phyloP scores from a whole-genome alignment of 1,284 basidiomycete species.

The Flammula alnicola region DNA sequence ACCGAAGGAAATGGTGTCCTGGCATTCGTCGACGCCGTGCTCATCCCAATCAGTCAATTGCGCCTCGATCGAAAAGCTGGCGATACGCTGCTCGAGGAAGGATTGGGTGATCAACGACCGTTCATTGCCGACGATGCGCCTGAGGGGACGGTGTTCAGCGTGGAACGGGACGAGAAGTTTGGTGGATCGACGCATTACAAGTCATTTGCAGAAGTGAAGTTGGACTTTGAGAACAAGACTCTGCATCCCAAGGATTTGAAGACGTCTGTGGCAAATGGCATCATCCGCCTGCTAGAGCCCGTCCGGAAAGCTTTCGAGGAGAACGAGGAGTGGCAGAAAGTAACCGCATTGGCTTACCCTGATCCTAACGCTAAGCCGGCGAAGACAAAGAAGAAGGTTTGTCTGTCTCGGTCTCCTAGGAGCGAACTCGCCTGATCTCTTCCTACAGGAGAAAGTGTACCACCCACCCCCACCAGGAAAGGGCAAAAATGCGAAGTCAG shows the following conservation, averaged over 20 bases:
- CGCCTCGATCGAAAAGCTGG: slow-evolving; percentile 61
- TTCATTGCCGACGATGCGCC: slow-evolving; percentile 76
- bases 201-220: slow-evolving; percentile 69
- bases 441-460: slow-evolving; percentile 72
- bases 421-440: not conserved
- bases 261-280: slow-evolving; percentile 76
- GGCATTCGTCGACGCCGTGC: slow-evolving; percentile 86
- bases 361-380: slow-evolving; percentile 67
- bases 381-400: slow-evolving; percentile 69
- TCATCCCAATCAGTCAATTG: slow-evolving; percentile 87
- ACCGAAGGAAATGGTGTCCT: slow-evolving; percentile 90
- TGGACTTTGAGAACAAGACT: slow-evolving; percentile 78
- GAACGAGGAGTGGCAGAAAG: slow-evolving; percentile 82
- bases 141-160: slow-evolving; percentile 82
- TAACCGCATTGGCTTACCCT: slow-evolving; percentile 87
- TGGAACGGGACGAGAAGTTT: slow-evolving; percentile 78
- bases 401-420: not conserved
- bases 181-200: slow-evolving; percentile 86
- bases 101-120: slow-evolving; percentile 55
- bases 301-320: slow-evolving; percentile 80
- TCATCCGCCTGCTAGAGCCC: slow-evolving; percentile 82
- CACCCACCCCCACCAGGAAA: slow-evolving; percentile 80
- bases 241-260: slow-evolving; percentile 95
- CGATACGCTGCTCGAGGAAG: slow-evolving; percentile 43
- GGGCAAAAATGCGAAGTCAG: slow-evolving; percentile 56